Evolutionary conservation across 495 filamentous ascomycete genomes (phyloP), one percentile per base, ranked within the genome.

Genomic region (Evansstolkia leycettana): DNA sequence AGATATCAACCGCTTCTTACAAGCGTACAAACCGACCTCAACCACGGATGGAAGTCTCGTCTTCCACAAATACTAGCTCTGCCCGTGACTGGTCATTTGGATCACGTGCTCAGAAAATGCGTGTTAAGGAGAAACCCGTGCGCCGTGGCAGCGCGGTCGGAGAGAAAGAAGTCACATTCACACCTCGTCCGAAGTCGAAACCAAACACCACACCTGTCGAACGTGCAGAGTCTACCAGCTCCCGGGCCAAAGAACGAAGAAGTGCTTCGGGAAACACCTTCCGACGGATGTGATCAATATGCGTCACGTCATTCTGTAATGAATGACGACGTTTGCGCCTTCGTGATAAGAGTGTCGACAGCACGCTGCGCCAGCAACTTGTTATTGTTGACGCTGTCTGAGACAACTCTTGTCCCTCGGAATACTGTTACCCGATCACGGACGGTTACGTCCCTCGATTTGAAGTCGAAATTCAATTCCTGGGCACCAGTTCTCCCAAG

Each of bases 141-240:
- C 63, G 65, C 16, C 57, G 54, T 2, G 63, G 66, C 27, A 73
- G 74, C 13, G 72, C 81, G 2, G 75, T 83, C 16, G 90, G 92
- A 7, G 92, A 95, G 55, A 70, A 80, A 47, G 75, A 90, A 53
- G 63, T 96, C 33, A 84, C 84, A 13, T 96, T 95, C 64, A 75
- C 76, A 36, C 83, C 83, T 13, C 62, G 67, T 60, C 27, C 58
- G 36, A 77, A 70, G 49, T 34, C 11, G 28, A 46, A 30, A 46
- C 40, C 18, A 46, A 54, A 38, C 48, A 10, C 54, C 53, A 26
- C 57, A 51, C 12, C 47, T 39, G 9, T n/a, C 50, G 54, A 33
- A 40, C 56, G 34, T 25, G 8, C 31, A 28, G 12, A 9, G n/a
- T 31, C 29, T 12, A 33, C 20, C 12, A 50, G 24, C 18, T 56